Conservation (phyloP, 2,329 filamentous ascomycete species). For the Aspergillus brasiliensis region DNA sequence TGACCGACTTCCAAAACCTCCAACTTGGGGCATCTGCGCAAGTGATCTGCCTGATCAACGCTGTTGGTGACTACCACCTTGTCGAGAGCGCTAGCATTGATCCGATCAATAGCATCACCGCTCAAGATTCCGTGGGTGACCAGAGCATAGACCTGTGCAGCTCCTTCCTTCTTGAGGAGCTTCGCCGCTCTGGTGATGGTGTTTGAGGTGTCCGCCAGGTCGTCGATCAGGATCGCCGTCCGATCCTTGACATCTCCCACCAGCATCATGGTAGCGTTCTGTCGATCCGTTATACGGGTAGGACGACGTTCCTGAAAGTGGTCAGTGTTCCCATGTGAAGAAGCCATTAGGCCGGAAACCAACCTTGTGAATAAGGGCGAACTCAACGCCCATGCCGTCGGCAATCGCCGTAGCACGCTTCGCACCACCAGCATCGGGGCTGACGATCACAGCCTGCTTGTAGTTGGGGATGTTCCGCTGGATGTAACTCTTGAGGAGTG, state of each 20-base stretch:
- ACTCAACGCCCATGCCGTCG: slow-evolving; percentile 88
- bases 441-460: slow-evolving; percentile 87
- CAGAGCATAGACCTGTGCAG: slow-evolving; percentile 85
- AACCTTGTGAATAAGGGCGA: slow-evolving; percentile 98
- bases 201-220: slow-evolving; percentile 93
- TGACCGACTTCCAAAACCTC: slow-evolving; percentile 86
- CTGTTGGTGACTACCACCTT: slow-evolving; percentile 95
- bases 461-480: slow-evolving; percentile 82
- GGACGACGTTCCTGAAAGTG: slow-evolving; percentile 75
- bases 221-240: slow-evolving; percentile 88
- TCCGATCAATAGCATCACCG: slow-evolving; percentile 89
- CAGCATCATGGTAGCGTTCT: slow-evolving; percentile 85
- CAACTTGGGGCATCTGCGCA: slow-evolving; percentile 76
- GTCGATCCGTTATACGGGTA: slow-evolving; percentile 81
- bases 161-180: slow-evolving; percentile 89
- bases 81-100: slow-evolving; percentile 90
- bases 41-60: slow-evolving; percentile 83
- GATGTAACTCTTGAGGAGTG: slow-evolving; percentile 63
- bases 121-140: slow-evolving; percentile 94
- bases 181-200: slow-evolving; percentile 96
- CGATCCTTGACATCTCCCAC: slow-evolving; percentile 82
- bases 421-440: slow-evolving; percentile 92
- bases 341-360: slow-evolving; percentile 24
- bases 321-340: slow-evolving; percentile 17
- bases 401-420: slow-evolving; percentile 96